These are phyloP conservation scores for Agarophyton chilense DNA, from an alignment of 23 red algal genomes.

Conservation along the genomic window DNA sequence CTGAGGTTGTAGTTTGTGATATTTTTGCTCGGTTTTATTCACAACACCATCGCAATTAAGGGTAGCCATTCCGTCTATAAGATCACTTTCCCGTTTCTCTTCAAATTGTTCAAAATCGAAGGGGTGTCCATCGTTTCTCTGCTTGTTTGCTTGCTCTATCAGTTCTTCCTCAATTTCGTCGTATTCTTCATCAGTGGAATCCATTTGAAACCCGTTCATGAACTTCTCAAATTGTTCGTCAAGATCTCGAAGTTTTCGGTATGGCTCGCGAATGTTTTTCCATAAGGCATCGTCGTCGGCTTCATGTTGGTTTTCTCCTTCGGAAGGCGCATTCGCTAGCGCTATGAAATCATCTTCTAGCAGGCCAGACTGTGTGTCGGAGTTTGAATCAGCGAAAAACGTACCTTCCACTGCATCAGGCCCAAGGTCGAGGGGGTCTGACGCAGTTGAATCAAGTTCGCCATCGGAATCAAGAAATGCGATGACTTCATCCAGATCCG, in stretches of 20 bases:
- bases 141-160: neutral
- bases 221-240: slow-evolving; percentile 85
- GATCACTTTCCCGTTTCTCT: slow-evolving; percentile 1
- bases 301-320: neutral
- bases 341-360: slow-evolving; percentile 56
- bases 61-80: slow-evolving; percentile 20
- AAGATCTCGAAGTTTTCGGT: slow-evolving; percentile 47
- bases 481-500: slow-evolving; percentile 68
- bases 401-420: neutral
- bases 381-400: neutral
- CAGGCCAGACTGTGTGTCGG: neutral
- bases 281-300: neutral
- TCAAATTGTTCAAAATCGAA: neutral
- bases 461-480: slow-evolving; percentile 56
- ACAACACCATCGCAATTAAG: slow-evolving; percentile 5
- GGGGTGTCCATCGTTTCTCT: neutral
- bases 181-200: slow-evolving; percentile 47
- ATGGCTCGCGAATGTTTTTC: slow-evolving; percentile 30
- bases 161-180: slow-evolving; percentile 51
- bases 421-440: neutral
- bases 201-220: slow-evolving; percentile 32
- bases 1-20: neutral
- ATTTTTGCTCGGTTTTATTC: neutral
- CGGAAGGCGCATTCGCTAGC: neutral
- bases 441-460: slow-evolving; percentile 35